A percentile compares a stretch with the other conserved stretches of the same genome.
These are phyloP conservation scores for Musa itinerans DNA, from an alignment of 176 grass and related monocot genomes.

Conservation along the genomic window DNA sequence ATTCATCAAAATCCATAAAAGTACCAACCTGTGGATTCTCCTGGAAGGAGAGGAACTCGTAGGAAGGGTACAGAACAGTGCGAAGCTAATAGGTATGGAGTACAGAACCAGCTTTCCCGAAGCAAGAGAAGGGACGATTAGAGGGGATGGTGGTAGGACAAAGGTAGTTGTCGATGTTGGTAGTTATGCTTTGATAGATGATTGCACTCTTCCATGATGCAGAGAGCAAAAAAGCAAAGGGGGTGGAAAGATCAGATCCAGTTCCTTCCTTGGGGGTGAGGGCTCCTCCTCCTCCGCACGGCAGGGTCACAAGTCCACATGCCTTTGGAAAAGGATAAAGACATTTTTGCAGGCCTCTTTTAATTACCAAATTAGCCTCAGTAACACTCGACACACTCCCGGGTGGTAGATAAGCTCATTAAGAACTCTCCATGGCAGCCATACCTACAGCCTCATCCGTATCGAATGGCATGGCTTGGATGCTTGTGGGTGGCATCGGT, in stretches of 20 bases:
- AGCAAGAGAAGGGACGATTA: background rate
- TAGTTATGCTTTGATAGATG: slow-evolving; percentile 6
- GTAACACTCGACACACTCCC: background rate
- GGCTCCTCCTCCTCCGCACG: background rate
- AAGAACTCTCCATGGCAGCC: no score
- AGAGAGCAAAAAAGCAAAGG: background rate
- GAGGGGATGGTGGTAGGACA: slow-evolving; percentile 16
- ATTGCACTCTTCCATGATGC: slow-evolving; percentile 7
- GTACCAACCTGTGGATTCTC: no score
- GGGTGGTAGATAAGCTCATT: no score
- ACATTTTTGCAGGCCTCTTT: background rate
- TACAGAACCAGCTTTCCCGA: background rate
- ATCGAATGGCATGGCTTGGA: no score
- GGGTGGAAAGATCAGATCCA: slow-evolving; percentile 1
- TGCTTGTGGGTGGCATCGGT: no score
- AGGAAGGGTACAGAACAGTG: background rate
- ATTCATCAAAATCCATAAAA: background rate
- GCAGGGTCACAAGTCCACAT: background rate
- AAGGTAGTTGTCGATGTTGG: slow-evolving; percentile 31
- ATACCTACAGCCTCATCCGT: no score
- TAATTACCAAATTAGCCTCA: background rate
- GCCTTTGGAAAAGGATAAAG: background rate
- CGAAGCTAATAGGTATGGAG: background rate
- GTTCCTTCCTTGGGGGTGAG: slow-evolving; percentile 13
- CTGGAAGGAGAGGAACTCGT: background rate